phyloP scores from a whole-genome alignment of 495 filamentous ascomycete genomes.

The Friedmanniomyces endolithicus region DNA sequence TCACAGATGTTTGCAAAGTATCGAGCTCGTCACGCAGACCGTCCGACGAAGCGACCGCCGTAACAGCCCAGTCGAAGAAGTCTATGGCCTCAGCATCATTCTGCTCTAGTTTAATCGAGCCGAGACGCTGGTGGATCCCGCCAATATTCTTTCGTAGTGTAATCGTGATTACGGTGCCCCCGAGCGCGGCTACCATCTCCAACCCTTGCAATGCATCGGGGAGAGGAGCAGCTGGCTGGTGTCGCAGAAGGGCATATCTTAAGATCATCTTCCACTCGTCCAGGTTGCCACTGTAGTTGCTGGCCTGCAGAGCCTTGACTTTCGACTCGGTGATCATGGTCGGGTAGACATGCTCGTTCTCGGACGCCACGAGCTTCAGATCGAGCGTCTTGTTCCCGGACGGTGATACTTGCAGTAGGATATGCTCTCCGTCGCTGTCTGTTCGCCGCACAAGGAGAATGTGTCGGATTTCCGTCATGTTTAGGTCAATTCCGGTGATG shows the following conservation, averaged over 20 bases:
- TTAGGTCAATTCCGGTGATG: no score
- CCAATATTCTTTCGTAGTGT: slow-evolving; percentile 44
- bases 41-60: slow-evolving; percentile 35
- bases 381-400: slow-evolving; percentile 41
- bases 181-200: slow-evolving; percentile 25
- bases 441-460: slow-evolving; percentile 18
- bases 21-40: slow-evolving; percentile 36
- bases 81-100: slow-evolving; percentile 50
- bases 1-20: slow-evolving; percentile 35
- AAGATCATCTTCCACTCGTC: slow-evolving; percentile 48
- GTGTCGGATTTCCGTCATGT: neutral
- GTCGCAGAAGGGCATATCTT: slow-evolving; percentile 27
- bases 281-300: slow-evolving; percentile 41
- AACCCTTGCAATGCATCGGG: slow-evolving; percentile 22
- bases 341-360: slow-evolving; percentile 48
- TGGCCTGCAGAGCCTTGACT: slow-evolving; percentile 32
- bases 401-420: slow-evolving; percentile 46
- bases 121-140: slow-evolving; percentile 59
- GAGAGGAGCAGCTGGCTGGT: slow-evolving; percentile 8
- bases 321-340: slow-evolving; percentile 8
- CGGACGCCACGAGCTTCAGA: slow-evolving; percentile 54
- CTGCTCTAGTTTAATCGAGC: slow-evolving; percentile 47
- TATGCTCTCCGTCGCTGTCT: slow-evolving; percentile 36
- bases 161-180: slow-evolving; percentile 35
- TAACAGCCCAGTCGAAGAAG: slow-evolving; percentile 60